These are phyloP conservation scores for Globisporangium sylvaticum DNA, from an alignment of 352 stramenopile species.

Conservation along the genomic window DNA sequence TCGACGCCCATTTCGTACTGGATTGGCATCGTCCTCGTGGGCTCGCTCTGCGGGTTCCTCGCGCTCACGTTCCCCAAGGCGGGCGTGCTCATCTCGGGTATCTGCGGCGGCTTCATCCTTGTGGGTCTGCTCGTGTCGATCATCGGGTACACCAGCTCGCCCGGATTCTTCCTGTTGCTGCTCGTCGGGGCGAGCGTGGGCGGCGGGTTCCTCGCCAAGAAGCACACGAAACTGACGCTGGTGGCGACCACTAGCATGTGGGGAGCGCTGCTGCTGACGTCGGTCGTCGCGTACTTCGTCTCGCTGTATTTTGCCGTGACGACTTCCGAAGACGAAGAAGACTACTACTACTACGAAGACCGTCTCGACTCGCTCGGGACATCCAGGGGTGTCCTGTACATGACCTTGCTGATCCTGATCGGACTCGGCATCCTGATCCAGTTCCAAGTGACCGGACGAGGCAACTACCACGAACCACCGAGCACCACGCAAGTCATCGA, in stretches of 20 bases:
- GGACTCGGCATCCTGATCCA: conserved; percentile 8
- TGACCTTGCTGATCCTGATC: conserved; percentile 22
- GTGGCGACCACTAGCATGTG: background rate
- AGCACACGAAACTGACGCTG: background rate
- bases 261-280: background rate
- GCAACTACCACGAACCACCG: background rate
- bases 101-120: background rate
- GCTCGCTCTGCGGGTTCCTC: background rate
- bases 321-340: background rate
- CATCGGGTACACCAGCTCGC: background rate
- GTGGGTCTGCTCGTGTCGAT: background rate
- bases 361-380: too few species aligned
- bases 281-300: too few species aligned
- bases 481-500: too few species aligned
- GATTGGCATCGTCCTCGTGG: background rate
- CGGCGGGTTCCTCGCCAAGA: background rate
- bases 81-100: background rate
- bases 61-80: background rate
- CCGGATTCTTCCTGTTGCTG: background rate
- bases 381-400: background rate
- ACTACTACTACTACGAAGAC: too few species aligned
- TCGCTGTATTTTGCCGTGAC: too few species aligned
- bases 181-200: background rate
- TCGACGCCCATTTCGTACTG: too few species aligned
- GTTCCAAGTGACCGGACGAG: background rate